Evolutionary conservation across 192 early-diverging fungal species (phyloP), one percentile per base, ranked within the genome.

Genomic region (Coemansia sp.): DNA sequence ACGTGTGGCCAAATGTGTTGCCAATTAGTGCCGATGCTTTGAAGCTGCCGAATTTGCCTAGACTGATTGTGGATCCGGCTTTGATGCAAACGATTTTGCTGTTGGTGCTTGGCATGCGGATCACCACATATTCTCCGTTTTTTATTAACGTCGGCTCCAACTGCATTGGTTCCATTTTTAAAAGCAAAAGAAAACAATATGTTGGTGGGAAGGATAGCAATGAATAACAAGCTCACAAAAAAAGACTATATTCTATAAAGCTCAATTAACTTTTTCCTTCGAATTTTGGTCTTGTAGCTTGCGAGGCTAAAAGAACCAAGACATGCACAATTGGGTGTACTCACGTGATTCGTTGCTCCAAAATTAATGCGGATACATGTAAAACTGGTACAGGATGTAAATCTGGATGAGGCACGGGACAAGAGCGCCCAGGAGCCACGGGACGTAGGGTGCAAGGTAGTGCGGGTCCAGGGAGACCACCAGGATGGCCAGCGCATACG

Each of bases 31-130:
- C 89, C 65, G 90, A 84, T 10, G 87, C 85, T 58, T 86, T 70
- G 80, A 96, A 95, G 31, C 82, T 83, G 34, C 96, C 96, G 84
- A 98, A 96, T 75, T 96, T 98, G 56, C 96, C 96, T 33, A 98
- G 71, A 13, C 82, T 81, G n/a, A 92, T 69, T 6, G 68, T 83
- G 75, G 69, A 85, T 63, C 84, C 84, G 18, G 88, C 73, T 57
- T 87, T 85, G 42, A 92, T 61, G 61, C 82, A 83, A 45, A 92
- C 88, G 37, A 91, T 81, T 67, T 96, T 96, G 59, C 84, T 67
- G 80, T 94, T 95, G 49, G 86, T 87, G 74, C 92, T 93, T 31
- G 94, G 93, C 86, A 95, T 87, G 55, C 86, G 79, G 65, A 95
- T 87, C 40, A 93, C 82, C 40, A 94, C 86, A 77, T 84, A 74